These are phyloP conservation scores for Picea abies DNA, from an alignment of 83 land plant genomes.

Conservation along the genomic window DNA sequence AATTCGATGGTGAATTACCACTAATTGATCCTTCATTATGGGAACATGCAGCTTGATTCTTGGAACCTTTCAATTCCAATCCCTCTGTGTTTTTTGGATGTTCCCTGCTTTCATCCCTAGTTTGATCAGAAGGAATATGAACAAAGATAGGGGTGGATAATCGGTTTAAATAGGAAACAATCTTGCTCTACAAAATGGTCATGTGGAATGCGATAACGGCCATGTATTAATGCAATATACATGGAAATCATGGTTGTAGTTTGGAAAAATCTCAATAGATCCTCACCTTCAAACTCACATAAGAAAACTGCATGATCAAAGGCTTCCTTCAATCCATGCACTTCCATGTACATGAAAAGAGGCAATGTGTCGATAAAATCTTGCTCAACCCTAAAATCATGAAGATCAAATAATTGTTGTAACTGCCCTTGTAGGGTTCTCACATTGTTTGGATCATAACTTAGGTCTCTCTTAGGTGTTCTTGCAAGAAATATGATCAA, in stretches of 20 bases:
- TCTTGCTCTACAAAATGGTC: conserved; percentile 75
- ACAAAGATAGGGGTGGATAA: conserved; percentile 48
- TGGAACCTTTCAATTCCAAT: conserved; percentile 8
- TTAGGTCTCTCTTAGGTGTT: conserved; percentile 38
- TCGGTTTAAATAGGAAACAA: conserved; percentile 39
- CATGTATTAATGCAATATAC: conserved; percentile 80
- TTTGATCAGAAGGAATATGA: conserved; percentile 20
- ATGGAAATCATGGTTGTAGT: conserved; percentile 84
- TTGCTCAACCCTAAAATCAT: conserved; percentile 89
- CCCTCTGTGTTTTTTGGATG: neutral
- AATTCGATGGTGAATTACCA: neutral
- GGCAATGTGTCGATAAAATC: conserved; percentile 85
- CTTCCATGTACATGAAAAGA: conserved; percentile 65
- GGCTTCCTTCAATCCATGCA: conserved; percentile 68
- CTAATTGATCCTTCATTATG: neutral
- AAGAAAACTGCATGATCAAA: conserved; percentile 84
- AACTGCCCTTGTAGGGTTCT: conserved; percentile 70
- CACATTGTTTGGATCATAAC: conserved; percentile 32
- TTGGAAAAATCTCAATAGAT: conserved; percentile 70
- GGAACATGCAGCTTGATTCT: neutral
- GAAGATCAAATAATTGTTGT: conserved; percentile 86
- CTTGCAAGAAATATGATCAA: conserved; percentile 52
- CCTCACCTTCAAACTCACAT: conserved; percentile 69
- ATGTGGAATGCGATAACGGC: conserved; percentile 81
- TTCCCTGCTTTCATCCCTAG: conserved; percentile 17